A percentile compares a stretch with the other conserved stretches of the same genome.
These are phyloP conservation scores for Geotrichum klebahnii DNA, from an alignment of 1,139 yeast species.

Conservation along the genomic window DNA sequence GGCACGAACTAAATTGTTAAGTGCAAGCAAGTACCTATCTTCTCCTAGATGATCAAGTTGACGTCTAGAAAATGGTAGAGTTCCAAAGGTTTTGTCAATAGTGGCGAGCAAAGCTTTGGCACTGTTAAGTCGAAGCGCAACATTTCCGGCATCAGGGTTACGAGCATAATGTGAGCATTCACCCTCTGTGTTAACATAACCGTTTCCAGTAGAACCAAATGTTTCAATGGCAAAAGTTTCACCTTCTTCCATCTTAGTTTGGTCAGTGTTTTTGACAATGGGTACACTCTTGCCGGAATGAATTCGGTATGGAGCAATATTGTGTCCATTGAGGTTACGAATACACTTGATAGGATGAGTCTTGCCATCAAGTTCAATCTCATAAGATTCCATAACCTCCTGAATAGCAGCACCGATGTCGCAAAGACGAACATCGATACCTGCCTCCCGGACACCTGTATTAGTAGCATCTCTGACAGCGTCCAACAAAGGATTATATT, in stretches of 20 bases:
- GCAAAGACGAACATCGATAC: conserved; percentile 90
- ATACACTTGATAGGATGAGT: conserved; percentile 82
- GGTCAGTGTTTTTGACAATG: conserved; percentile 86
- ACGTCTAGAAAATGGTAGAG: conserved; percentile 94
- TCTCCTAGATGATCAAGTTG: conserved; percentile 89
- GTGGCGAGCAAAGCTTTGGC: conserved; percentile 63
- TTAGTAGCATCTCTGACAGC: conserved; percentile 93
- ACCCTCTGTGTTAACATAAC: conserved; percentile 79
- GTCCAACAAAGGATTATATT: conserved; percentile 69
- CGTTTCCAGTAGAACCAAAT: conserved; percentile 94
- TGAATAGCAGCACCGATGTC: conserved; percentile 95
- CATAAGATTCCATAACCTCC: conserved; percentile 96
- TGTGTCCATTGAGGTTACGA: conserved; percentile 91
- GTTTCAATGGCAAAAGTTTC: conserved; percentile 98
- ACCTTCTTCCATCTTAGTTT: conserved; percentile 97
- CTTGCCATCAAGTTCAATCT: conserved; percentile 84
- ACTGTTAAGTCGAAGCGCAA: conserved; percentile 53
- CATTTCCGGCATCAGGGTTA: conserved; percentile 47
- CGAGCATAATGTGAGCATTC: conserved; percentile 92
- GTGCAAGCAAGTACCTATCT: conserved; percentile 84
- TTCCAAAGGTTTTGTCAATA: conserved; percentile 80
- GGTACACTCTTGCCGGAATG: conserved; percentile 97
- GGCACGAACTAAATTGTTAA: conserved; percentile 76
- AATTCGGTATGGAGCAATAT: conserved; percentile 73
- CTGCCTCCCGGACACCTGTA: conserved; percentile 88